These are phyloP conservation scores for Phytophthora podocarpi DNA, from an alignment of 352 stramenopile genomes.

Conservation along the genomic window DNA sequence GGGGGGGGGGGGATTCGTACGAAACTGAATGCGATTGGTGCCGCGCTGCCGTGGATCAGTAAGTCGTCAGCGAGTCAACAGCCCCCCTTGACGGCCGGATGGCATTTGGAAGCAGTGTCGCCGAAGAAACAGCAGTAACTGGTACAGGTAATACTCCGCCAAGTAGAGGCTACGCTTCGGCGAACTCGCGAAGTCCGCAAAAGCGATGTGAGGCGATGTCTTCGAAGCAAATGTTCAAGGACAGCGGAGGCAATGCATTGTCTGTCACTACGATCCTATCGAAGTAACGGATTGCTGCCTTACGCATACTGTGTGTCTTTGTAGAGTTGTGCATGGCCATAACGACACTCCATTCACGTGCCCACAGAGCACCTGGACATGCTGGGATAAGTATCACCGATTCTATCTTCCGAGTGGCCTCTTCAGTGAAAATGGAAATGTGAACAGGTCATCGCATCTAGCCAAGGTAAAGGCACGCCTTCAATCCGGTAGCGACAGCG, in stretches of 20 bases:
- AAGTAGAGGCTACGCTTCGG: no score
- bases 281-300: slow-evolving; percentile 9
- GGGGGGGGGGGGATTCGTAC: no score
- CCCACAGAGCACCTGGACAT: slow-evolving; percentile 7
- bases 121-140: no score
- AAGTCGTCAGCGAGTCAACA: no score
- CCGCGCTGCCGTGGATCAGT: no score
- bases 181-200: no score
- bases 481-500: no score
- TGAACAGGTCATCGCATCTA: not conserved
- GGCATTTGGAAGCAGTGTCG: no score
- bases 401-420: slow-evolving; percentile 5
- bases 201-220: not conserved
- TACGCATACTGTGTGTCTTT: slow-evolving; percentile 6
- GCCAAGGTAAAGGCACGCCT: slow-evolving; percentile 8
- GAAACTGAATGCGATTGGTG: no score
- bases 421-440: slow-evolving; percentile 11
- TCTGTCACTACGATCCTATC: slow-evolving; percentile 12
- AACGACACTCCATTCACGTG: not conserved
- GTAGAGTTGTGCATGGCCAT: not conserved
- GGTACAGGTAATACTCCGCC: no score
- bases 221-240: slow-evolving; percentile 4
- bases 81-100: no score
- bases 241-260: slow-evolving; percentile 1
- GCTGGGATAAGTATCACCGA: slow-evolving; percentile 12